phyloP scores from a whole-genome alignment of 495 filamentous ascomycete species.

The Annulohypoxylon maeteangense region DNA sequence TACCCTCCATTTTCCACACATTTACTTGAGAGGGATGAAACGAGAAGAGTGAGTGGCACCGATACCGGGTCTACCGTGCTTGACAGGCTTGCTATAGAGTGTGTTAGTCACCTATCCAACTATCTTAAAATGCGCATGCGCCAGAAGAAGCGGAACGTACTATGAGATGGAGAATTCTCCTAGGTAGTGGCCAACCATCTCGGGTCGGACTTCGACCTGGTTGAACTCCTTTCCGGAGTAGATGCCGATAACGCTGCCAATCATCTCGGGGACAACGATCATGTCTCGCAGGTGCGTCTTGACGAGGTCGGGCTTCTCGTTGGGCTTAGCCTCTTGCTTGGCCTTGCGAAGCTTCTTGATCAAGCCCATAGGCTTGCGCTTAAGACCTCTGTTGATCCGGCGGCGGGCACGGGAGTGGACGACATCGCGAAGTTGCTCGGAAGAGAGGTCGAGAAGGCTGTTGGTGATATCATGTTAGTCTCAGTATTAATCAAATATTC shows the following conservation, averaged over 20 bases:
- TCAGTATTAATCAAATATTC: conserved; percentile 36
- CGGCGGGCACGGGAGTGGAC: conserved; percentile 98
- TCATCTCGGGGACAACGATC: conserved; percentile 99
- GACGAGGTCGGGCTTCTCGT: conserved; percentile 97
- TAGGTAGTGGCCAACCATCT: conserved; percentile 99
- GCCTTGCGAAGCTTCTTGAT: conserved; percentile 99
- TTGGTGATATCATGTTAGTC: conserved; percentile 46
- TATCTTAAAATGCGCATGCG: no score
- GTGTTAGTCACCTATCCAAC: conserved; percentile 49
- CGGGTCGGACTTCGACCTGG: conserved; percentile 99
- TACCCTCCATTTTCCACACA: conserved; percentile 38
- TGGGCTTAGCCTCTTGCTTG: conserved; percentile 99
- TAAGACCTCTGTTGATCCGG: conserved; percentile 98
- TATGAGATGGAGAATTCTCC: conserved; percentile 99
- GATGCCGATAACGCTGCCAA: conserved; percentile 96
- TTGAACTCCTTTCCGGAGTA: conserved; percentile 99
- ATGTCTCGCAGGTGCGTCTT: conserved; percentile 99
- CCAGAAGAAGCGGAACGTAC: conserved; percentile 70
- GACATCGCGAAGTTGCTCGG: conserved; percentile 98
- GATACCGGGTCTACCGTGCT: conserved; percentile 99
- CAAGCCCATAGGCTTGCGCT: conserved; percentile 99
- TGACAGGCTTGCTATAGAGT: conserved; percentile 90
- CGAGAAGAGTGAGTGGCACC: conserved; percentile 99
- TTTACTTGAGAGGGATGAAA: conserved; percentile 37
- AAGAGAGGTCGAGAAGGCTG: conserved; percentile 94